Evolutionary conservation across 768 basidiomycete genomes (phyloP).

Genomic region (Russula vinacea): DNA sequence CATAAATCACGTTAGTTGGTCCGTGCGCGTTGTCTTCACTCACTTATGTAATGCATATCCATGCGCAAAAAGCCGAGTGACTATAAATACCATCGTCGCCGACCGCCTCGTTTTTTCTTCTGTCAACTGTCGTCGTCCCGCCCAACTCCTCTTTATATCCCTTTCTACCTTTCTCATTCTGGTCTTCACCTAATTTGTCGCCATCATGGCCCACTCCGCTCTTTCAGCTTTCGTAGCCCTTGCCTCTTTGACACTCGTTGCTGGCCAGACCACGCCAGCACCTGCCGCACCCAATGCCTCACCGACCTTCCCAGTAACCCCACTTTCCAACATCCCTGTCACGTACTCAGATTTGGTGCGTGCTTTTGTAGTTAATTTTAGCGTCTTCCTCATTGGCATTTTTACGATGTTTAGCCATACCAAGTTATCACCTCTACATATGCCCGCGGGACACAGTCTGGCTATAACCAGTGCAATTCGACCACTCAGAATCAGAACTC

Average conservation of each 20-base stretch:
- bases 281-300: background rate
- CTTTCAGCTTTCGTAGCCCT: conserved; percentile 38
- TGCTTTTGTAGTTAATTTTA: conserved; percentile 15
- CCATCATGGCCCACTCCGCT: conserved; percentile 38
- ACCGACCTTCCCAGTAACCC: conserved; percentile 32
- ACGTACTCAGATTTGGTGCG: conserved; percentile 31
- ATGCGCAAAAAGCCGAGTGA: conserved; percentile 9
- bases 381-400: background rate
- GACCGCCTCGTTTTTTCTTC: background rate
- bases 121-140: conserved; percentile 1
- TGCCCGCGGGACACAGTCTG: conserved; percentile 55
- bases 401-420: conserved; percentile 43
- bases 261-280: conserved; percentile 28
- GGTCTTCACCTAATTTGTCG: conserved; percentile 23
- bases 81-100: conserved; percentile 28
- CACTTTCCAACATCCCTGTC: conserved; percentile 35
- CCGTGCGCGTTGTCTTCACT: conserved; percentile 7
- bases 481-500: conserved; percentile 60
- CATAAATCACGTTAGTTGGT: background rate
- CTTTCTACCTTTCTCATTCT: conserved; percentile 17
- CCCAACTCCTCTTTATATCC: background rate
- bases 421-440: conserved; percentile 45
- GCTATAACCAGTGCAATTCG: conserved; percentile 67
- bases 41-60: background rate
- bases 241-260: conserved; percentile 33